Percentiles rank a stretch among this genome's conserved stretches.
These are phyloP conservation scores for Coemansia umbellata DNA, from an alignment of 192 early-diverging fungal species.

Conservation along the genomic window DNA sequence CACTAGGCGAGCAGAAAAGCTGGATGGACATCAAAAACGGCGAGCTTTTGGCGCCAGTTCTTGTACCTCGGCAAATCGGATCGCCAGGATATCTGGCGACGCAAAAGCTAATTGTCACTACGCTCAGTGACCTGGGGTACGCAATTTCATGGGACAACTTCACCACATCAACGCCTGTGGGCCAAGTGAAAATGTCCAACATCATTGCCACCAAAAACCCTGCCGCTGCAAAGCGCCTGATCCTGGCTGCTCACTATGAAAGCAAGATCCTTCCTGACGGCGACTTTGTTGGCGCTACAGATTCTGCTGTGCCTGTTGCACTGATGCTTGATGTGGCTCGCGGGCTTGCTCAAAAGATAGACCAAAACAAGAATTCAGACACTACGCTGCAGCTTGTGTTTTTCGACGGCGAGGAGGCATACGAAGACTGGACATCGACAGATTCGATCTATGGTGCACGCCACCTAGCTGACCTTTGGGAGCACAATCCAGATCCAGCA, in stretches of 20 bases:
- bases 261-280: conserved; percentile 71
- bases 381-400: conserved; percentile 87
- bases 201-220: conserved; percentile 88
- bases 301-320: conserved; percentile 88
- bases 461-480: conserved; percentile 83
- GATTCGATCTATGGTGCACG: conserved; percentile 91
- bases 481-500: conserved; percentile 42
- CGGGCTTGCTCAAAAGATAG: conserved; percentile 61
- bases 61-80: conserved; percentile 78
- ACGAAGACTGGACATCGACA: conserved; percentile 62
- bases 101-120: conserved; percentile 64
- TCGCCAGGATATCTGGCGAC: conserved; percentile 66
- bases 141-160: conserved; percentile 79
- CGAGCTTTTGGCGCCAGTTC: conserved; percentile 62
- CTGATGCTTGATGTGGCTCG: conserved; percentile 81
- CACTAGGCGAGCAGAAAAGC: conserved; percentile 10
- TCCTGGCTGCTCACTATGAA: conserved; percentile 92
- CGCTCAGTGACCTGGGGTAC: conserved; percentile 69
- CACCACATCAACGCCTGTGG: conserved; percentile 70
- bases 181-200: conserved; percentile 74
- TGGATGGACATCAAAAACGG: conserved; percentile 52
- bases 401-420: conserved; percentile 97
- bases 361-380: conserved; percentile 41
- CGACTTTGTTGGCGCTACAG: conserved; percentile 82
- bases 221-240: conserved; percentile 62